Evolutionary conservation across 2,329 filamentous ascomycete species (phyloP), one percentile per base, ranked within the genome.

Genomic region (Rhinocladiella similis): DNA sequence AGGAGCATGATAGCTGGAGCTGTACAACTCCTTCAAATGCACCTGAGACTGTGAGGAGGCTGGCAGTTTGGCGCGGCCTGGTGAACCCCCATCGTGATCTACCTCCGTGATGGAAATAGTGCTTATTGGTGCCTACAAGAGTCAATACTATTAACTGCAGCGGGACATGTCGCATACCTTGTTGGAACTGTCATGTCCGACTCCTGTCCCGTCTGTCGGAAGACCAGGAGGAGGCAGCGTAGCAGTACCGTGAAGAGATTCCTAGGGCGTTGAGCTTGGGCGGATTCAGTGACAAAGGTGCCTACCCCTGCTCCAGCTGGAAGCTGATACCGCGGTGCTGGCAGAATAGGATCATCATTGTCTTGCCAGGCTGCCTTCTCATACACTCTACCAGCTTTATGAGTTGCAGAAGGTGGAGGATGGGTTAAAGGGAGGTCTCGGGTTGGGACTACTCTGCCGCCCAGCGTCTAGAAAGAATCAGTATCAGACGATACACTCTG

Each of bases 1-100:
- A 19, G 49, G 49, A 41, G 49, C 49, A 29, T 51, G 49, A 14
- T 51, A 43, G 16, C 49, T 51, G 27, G 49, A 45, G 16, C 5
- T 51, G 10, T 51, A 41, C 13, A 51, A 39, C 18, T 51, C 49
- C 25, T 45, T 51, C 25, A 51, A 16, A 18, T 27, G 36, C 5
- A 43, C 39, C 18, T 45, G 49, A n/a, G 49, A 45, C 38, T 43
- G 36, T 33, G 49, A 25, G n/a, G 25, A 18, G 14, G 19, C 38
- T 9, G 38, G n/a, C 18, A 43, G 20, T 13, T 3, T 29, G 19
- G 39, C 25, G 4, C 3, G 39, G 18, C 5, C 25, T 6, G n/a
- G n/a, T n/a, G n/a, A n/a, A n/a, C n/a, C n/a, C n/a, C 18, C 36
- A 36, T 45, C 18, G 10, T 14, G 16, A 13, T 19, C 16, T 12